A percentile compares a stretch with the other conserved stretches of the same genome.
These are phyloP conservation scores for Hydrangea macrophylla DNA, from an alignment of 148 eudicot genomes.

Conservation along the genomic window DNA sequence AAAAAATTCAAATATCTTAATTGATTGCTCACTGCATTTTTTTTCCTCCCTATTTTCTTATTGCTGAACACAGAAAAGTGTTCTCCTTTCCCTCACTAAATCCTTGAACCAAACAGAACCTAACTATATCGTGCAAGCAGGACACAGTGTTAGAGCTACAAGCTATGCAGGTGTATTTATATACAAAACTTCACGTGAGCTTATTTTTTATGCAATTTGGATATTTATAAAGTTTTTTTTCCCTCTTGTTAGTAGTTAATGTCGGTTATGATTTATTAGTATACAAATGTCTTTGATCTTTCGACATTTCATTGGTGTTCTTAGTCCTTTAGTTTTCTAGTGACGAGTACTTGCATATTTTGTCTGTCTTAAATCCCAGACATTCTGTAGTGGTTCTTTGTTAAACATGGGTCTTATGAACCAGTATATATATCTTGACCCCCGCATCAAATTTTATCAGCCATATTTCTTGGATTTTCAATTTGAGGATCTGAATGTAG, in stretches of 20 bases:
- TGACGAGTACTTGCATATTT: background rate
- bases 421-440: background rate
- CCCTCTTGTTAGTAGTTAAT: background rate
- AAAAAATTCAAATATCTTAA: too few relatives aligned
- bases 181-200: background rate
- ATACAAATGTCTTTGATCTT: background rate
- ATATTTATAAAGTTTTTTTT: too few relatives aligned
- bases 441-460: background rate
- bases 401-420: background rate
- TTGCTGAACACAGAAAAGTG: background rate
- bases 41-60: background rate
- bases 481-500: constrained; percentile 28
- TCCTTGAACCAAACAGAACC: background rate
- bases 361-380: background rate
- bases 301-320: background rate
- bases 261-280: background rate
- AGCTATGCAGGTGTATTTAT: background rate
- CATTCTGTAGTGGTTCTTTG: background rate
- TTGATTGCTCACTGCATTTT: background rate
- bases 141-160: background rate
- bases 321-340: background rate
- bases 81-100: background rate
- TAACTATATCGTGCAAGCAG: background rate
- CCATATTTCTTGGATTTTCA: background rate
- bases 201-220: too few relatives aligned